Evolutionary conservation across 75 land plant genomes (phyloP), one percentile per base, ranked within the genome.

Genomic region (Picea glauca): DNA sequence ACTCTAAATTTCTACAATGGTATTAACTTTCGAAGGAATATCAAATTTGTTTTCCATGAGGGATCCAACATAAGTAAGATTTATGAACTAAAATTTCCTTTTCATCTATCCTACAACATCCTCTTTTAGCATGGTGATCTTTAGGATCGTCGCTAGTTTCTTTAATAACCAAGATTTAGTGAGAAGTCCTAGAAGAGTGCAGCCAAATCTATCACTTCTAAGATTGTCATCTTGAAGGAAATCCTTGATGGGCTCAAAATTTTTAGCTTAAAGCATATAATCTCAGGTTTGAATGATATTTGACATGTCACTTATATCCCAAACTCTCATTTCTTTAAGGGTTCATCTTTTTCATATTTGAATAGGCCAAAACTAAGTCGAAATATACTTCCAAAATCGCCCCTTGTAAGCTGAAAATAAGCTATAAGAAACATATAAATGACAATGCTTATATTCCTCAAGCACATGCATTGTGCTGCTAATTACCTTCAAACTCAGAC

Each of bases 181-280:
- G 14, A 12, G 32, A 13, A 65, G 14, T 65, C 31, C 3, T 65
- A 31, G 17, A 31, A 35, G 40, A 65, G 30, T 65, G 68, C 68
- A 33, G 31, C 15, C 0, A 3, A 1, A 12, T 33, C 68, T 30
- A 65, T 65, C 33, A 13, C 38, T 65, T 33, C 68, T 15, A 38
- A 33, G 14, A 33, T 13, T 65, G 4, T 59, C 35, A 32, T 15
- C 5, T 77, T 89, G 87, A 66, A 91, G 87, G 73, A 89, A 91
- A 20, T 77, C 86, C 62, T 63, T 66, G 58, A 89, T 79, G 0
- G 88, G 88, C n/a, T n/a, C n/a, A n/a, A n/a, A n/a, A n/a, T n/a
- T 75, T 82, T 79, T 35, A 35, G 2, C 38, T 35, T 35, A 35
- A 35, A 35, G 38, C 1, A 35, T 2, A 35, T 35, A 35, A 35